A percentile compares a stretch with the other conserved stretches of the same genome.
Conservation (phyloP, 208 protist species). For the Novymonas esmeraldas region DNA sequence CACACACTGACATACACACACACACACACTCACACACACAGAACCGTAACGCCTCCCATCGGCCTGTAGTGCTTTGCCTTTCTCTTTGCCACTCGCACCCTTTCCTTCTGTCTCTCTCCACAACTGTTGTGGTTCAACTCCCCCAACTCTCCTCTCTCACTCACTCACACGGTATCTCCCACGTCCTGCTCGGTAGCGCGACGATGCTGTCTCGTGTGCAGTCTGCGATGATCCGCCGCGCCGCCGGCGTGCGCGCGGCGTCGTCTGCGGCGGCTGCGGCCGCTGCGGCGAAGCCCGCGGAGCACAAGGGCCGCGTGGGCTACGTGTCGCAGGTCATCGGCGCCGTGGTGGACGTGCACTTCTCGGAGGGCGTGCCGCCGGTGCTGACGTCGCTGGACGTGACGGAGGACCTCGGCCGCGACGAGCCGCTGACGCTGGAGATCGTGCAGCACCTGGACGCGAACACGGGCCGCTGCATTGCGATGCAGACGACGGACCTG, state of each 20-base stretch:
- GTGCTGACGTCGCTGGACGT: conserved; percentile 97
- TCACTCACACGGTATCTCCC: neutral
- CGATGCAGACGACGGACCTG: conserved; percentile 98
- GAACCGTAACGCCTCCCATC: too few relatives aligned
- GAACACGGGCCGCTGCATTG: conserved; percentile 97
- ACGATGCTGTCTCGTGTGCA: conserved; percentile 69
- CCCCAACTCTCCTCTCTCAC: neutral
- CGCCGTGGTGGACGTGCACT: conserved; percentile 98
- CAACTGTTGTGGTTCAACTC: neutral
- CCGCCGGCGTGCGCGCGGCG: conserved; percentile 30
- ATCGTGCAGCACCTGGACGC: conserved; percentile 97
- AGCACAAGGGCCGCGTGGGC: conserved; percentile 83
- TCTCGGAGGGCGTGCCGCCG: conserved; percentile 94
- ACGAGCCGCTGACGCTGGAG: conserved; percentile 95
- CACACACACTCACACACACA: too few relatives aligned
- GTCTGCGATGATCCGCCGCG: conserved; percentile 49
- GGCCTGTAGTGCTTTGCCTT: too few relatives aligned
- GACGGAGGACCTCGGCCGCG: conserved; percentile 72
- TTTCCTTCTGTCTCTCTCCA: neutral
- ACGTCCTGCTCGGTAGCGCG: neutral
- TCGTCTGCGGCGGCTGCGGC: conserved; percentile 24
- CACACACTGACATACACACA: neutral
- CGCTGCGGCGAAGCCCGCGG: conserved; percentile 35
- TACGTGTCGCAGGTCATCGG: conserved; percentile 96
- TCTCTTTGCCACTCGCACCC: conserved; percentile 6